Evolutionary conservation across 2,329 filamentous ascomycete genomes (phyloP).

Genomic region (Pseudocercospora pini-densiflorae): DNA sequence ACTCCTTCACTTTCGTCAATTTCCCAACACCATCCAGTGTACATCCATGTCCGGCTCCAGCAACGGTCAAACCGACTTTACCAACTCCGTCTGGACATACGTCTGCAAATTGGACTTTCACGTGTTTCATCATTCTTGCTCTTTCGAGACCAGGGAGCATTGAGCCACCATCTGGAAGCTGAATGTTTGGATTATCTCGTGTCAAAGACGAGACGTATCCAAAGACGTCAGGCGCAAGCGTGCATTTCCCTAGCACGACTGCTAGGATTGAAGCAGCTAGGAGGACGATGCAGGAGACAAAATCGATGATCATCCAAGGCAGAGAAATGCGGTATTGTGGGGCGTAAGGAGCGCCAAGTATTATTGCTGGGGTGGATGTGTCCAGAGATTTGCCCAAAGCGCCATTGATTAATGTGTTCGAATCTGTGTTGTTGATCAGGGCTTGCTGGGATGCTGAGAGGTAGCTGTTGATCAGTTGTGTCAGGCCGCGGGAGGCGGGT

Average conservation of each 20-base stretch:
- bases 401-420: neutral
- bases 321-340: neutral
- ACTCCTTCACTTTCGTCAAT: conserved; percentile 1
- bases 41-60: neutral
- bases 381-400: neutral
- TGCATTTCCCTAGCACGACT: neutral
- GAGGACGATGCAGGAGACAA: neutral
- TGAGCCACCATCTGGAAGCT: conserved; percentile 1
- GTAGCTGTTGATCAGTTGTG: conserved; percentile 5
- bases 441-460: conserved; percentile 5
- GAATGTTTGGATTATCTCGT: neutral
- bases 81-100: neutral
- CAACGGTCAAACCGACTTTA: neutral
- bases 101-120: neutral
- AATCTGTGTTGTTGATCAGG: neutral
- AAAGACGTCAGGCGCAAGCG: conserved; percentile 1
- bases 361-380: neutral
- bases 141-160: neutral
- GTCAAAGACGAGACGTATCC: conserved; percentile 8
- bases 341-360: neutral
- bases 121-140: conserved; percentile 4
- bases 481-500: neutral
- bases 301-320: conserved; percentile 8
- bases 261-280: neutral
- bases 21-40: neutral